Conservation (phyloP, 257 asterid species). For the Nicotiana undulata region DNA sequence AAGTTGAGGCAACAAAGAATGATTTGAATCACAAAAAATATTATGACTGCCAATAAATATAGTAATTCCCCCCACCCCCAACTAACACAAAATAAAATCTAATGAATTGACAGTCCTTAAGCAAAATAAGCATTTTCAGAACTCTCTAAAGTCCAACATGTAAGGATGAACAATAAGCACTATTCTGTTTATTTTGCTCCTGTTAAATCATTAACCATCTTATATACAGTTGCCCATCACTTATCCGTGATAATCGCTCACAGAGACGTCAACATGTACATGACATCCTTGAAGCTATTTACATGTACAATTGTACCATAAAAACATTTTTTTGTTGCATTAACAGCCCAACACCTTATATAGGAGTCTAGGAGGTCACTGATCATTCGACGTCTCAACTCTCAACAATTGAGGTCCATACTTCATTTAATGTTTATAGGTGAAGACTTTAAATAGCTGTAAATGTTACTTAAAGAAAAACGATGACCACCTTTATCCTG, state of each 20-base stretch:
- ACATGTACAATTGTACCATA: neutral
- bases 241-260: neutral
- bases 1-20: neutral
- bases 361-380: neutral
- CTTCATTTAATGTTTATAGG: neutral
- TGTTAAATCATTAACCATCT: neutral
- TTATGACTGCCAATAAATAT: neutral
- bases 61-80: neutral
- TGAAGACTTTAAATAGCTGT: neutral
- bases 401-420: neutral
- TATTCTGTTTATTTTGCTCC: neutral
- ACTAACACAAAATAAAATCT: no score
- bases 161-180: neutral
- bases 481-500: neutral
- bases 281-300: neutral
- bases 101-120: neutral
- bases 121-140: neutral
- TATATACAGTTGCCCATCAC: neutral
- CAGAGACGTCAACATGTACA: neutral
- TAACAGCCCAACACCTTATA: neutral
- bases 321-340: neutral
- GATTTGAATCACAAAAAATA: neutral
- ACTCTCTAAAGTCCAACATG: neutral
- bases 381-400: neutral
- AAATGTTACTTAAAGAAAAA: neutral